Evolutionary conservation across 2,329 filamentous ascomycete species (phyloP).

Genomic region (Fusarium sp.): DNA sequence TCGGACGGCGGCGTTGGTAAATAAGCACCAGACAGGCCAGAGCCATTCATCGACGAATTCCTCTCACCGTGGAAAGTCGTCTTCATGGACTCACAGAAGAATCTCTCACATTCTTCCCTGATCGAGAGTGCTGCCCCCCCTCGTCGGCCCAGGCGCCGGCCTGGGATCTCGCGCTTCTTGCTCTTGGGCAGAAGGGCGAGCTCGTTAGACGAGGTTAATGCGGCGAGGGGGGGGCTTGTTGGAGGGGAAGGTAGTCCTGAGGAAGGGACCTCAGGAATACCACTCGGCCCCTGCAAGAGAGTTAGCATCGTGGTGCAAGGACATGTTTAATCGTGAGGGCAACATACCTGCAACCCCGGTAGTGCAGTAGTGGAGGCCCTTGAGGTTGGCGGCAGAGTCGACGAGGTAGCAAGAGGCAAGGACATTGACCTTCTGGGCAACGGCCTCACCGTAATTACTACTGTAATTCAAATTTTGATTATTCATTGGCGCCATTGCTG

Average conservation of each 20-base stretch:
- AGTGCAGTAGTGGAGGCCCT: constrained; percentile 96
- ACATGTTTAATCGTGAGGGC: constrained; percentile 1
- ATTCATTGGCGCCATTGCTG: constrained; percentile 78
- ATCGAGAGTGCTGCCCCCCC: constrained; percentile 97
- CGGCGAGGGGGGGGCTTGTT: constrained; percentile 90
- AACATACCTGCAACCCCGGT: constrained; percentile 83
- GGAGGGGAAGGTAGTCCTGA: constrained; percentile 88
- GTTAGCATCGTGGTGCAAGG: constrained; percentile 29
- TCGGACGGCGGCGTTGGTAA: constrained; percentile 69
- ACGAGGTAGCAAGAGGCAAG: constrained; percentile 94
- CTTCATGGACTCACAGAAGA: constrained; percentile 97
- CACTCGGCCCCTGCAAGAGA: constrained; percentile 79
- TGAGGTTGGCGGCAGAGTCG: constrained; percentile 78
- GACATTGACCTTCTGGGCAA: constrained; percentile 77
- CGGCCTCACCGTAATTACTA: constrained; percentile 83
- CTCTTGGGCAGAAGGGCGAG: constrained; percentile 74
- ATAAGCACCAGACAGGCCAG: constrained; percentile 85
- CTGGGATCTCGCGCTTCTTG: constrained; percentile 61
- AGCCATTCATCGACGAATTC: constrained; percentile 82
- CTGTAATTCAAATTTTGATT: constrained; percentile 76
- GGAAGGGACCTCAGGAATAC: constrained; percentile 93
- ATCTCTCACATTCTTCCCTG: constrained; percentile 99
- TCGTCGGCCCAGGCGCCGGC: constrained; percentile 68
- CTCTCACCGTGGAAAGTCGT: constrained; percentile 97
- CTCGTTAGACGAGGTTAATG: constrained; percentile 77